Conservation (phyloP, 345 rosid species). For the Citrus cavaleriei region DNA sequence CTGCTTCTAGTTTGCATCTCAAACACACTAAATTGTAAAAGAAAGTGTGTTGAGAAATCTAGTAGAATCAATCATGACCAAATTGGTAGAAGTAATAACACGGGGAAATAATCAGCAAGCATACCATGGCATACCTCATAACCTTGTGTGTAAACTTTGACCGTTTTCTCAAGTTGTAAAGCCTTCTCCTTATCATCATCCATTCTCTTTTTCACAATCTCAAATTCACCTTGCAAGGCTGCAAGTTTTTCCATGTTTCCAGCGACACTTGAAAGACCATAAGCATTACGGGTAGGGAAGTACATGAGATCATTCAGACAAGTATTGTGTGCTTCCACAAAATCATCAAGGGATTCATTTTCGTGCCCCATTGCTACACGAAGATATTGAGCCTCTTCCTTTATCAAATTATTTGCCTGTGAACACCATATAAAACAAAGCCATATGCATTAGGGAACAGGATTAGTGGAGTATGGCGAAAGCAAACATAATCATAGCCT, state of each 20-base stretch:
- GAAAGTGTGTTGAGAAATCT: background rate
- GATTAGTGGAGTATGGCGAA: background rate
- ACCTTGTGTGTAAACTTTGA: slow-evolving; percentile 81
- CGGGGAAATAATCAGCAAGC: background rate
- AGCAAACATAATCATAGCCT: background rate
- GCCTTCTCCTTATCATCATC: slow-evolving; percentile 90
- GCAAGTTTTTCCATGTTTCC: slow-evolving; percentile 83
- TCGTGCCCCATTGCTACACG: slow-evolving; percentile 90
- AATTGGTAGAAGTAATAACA: background rate
- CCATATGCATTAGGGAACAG: background rate
- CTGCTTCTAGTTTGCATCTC: background rate
- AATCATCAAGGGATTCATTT: slow-evolving; percentile 76
- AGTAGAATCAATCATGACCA: background rate
- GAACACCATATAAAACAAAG: background rate
- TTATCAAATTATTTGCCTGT: slow-evolving; percentile 71
- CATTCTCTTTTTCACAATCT: slow-evolving; percentile 60
- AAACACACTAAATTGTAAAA: background rate
- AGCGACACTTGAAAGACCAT: slow-evolving; percentile 93
- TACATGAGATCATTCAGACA: slow-evolving; percentile 94
- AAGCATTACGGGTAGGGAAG: slow-evolving; percentile 88
- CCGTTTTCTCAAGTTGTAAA: slow-evolving; percentile 71
- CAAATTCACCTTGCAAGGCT: slow-evolving; percentile 79
- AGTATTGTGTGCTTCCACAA: slow-evolving; percentile 81
- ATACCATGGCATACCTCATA: slow-evolving; percentile 64
- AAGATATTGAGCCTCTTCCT: slow-evolving; percentile 68